Evolutionary conservation across 306 rosid species (phyloP), one percentile per base, ranked within the genome.

Genomic region (Styphnolobium japonicum): DNA sequence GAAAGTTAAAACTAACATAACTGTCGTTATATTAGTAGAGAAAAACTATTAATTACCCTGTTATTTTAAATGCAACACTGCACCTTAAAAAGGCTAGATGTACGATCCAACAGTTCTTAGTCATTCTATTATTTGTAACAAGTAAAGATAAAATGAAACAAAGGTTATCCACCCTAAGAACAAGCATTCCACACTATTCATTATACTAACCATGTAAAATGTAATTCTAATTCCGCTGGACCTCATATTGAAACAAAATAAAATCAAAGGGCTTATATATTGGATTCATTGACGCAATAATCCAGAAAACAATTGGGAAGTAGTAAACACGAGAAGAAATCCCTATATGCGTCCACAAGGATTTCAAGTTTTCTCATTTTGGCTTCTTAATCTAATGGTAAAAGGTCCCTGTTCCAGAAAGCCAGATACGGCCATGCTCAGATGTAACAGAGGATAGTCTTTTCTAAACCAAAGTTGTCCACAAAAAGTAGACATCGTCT

Each of bases 361-460:
- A 62, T 45, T 72, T 80, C 80, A 43, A 86, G 71, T 83, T 72
- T 80, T 83, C 62, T 83, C 79, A 80, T 51, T 46, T 81, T 77
- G 83, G 60, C 86, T 64, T 61, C 83, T 80, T 40, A 70, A 70
- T 29, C 71, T 57, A 76, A 39, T 66, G 65, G 65, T 63, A 78
- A 63, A 63, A 55, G 4, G 61, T 80, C 65, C 40, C 36, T 79
- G 53, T 48, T 66, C 57, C 82, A 82, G 73, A 82, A 75, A 62
- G 69, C 69, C 75, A 21, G 78, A 75, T 79, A 70, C 71, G 71
- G 16, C 76, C 68, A 71, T 60, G 71, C 63, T 51, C 52, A 83
- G 33, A 76, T 42, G 81, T 69, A 83, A 79, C 29, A 15, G 22
- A 82, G 49, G 71, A 72, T 29, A 52, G 63, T 77, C 34, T 67